phyloP scores from a whole-genome alignment of 306 rosid genomes.

The Trichosanthes cucumerina region DNA sequence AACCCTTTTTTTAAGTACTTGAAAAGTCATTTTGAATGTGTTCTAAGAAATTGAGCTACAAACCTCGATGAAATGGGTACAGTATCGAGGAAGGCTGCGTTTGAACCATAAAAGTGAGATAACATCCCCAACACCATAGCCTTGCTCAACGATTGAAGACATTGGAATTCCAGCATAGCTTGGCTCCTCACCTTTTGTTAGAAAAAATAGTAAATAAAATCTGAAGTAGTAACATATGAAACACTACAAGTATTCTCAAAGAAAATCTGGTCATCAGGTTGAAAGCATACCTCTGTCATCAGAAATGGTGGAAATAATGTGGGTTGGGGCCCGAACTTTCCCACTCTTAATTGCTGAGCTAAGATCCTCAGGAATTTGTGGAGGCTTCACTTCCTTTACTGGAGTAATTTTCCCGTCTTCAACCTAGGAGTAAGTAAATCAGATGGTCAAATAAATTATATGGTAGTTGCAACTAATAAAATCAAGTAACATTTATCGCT shows the following conservation, averaged over 20 bases:
- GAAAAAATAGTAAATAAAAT: not conserved
- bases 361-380: slow-evolving; percentile 92
- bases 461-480: not conserved
- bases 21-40: not conserved
- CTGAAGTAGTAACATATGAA: not conserved
- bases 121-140: slow-evolving; percentile 87
- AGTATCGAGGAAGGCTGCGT: slow-evolving; percentile 95
- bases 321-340: slow-evolving; percentile 98
- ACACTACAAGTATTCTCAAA: not conserved
- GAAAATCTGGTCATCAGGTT: not conserved
- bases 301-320: slow-evolving; percentile 89
- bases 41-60: not conserved
- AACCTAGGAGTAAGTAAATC: slow-evolving; percentile 27
- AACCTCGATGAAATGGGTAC: slow-evolving; percentile 92
- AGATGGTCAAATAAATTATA: not conserved
- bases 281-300: slow-evolving; percentile 76
- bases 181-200: slow-evolving; percentile 76
- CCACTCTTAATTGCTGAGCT: slow-evolving; percentile 76
- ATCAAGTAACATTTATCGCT: not conserved
- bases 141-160: slow-evolving; percentile 93
- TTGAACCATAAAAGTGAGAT: slow-evolving; percentile 78
- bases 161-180: slow-evolving; percentile 96
- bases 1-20: too few relatives aligned
- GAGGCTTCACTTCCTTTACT: slow-evolving; percentile 80
- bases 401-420: slow-evolving; percentile 60